Evolutionary conservation across 495 filamentous ascomycete species (phyloP), one percentile per base, ranked within the genome.

Genomic region (Paragyromitra xinjiangensis): DNA sequence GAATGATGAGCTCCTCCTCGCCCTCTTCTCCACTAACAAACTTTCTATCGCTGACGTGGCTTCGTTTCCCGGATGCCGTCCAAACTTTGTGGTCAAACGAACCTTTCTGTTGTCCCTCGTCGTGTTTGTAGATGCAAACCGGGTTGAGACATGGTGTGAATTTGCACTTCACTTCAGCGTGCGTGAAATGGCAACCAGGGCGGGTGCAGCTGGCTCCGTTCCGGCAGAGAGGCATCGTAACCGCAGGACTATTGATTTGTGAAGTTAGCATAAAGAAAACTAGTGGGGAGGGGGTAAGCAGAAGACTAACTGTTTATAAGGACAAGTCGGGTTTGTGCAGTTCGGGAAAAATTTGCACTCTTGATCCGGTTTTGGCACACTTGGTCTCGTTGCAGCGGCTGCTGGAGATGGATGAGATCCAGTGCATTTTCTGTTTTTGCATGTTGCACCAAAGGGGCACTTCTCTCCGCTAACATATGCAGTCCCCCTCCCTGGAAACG

Each of bases 331-430:
- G 82, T 97, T 97, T 50, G 92, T 91, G 86, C 95, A 99, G 85
- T 98, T 92, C 51, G 95, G 94, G 83, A 90, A 97, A 87, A 95
- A 99, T 80, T 90, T 92, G 90, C 95, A 99, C 80, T 97, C 91
- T 82, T 91, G 88, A 82, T 97, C 92, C 44, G 88, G 83, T 82
- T 90, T 92, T 55, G 56, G 58, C 9, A 78, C 64, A 45, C 67
- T 65, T 51, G 77, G 71, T 34, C 50, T 73, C 29, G 71, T 59
- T 67, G 55, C 61, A 40, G 64, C 48, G 73, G 91, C 87, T 9
- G 95, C 93, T 11, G 96, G 95, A 22, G 95, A 98, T 5, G 95
- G 95, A 83, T 99, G 95, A 11, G 92, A 91, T 29, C 89, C 94
- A 1, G 92, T 92, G 80, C 95, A 99, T 84, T 99, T 99, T 50